A percentile compares a stretch with the other conserved stretches of the same genome.
phyloP scores from a whole-genome alignment of 768 basidiomycete genomes.

The Hypholoma sublateritium region DNA sequence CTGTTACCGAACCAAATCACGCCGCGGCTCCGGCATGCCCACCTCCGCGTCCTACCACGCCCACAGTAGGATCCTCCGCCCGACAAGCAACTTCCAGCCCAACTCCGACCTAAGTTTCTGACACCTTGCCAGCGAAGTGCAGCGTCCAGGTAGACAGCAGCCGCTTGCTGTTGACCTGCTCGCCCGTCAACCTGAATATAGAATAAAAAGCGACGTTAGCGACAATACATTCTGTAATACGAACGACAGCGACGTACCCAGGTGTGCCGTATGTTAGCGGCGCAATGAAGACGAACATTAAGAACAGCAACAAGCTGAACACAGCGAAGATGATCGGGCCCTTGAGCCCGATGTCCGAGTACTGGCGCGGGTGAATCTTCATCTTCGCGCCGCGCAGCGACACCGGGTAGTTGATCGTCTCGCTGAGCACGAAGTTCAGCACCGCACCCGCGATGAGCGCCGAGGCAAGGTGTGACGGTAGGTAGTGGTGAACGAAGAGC shows the following conservation, averaged over 20 bases:
- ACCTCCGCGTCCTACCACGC: neutral
- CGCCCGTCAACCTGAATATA: slow-evolving; percentile 69
- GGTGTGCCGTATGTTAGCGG: slow-evolving; percentile 97
- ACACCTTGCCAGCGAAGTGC: slow-evolving; percentile 82
- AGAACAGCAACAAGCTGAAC: slow-evolving; percentile 60
- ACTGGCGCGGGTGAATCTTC: slow-evolving; percentile 50
- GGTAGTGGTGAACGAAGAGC: slow-evolving; percentile 96
- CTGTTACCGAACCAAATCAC: neutral
- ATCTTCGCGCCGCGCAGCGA: slow-evolving; percentile 74
- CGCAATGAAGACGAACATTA: slow-evolving; percentile 71
- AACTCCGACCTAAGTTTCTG: slow-evolving; percentile 31
- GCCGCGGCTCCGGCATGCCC: neutral
- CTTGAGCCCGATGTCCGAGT: slow-evolving; percentile 75
- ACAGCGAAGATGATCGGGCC: slow-evolving; percentile 64
- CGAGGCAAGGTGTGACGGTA: slow-evolving; percentile 93
- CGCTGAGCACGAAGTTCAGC: slow-evolving; percentile 86
- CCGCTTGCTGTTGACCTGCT: slow-evolving; percentile 80
- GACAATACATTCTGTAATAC: neutral
- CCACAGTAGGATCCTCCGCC: neutral
- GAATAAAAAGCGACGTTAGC: slow-evolving; percentile 5
- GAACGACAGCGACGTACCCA: slow-evolving; percentile 51
- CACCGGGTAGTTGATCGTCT: slow-evolving; percentile 89
- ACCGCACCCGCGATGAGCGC: slow-evolving; percentile 91
- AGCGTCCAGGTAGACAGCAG: slow-evolving; percentile 90
- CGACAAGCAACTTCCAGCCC: neutral